Base-by-base conservation (phyloP, 331 rosid genomes). In the Saraca asoca region DNA sequence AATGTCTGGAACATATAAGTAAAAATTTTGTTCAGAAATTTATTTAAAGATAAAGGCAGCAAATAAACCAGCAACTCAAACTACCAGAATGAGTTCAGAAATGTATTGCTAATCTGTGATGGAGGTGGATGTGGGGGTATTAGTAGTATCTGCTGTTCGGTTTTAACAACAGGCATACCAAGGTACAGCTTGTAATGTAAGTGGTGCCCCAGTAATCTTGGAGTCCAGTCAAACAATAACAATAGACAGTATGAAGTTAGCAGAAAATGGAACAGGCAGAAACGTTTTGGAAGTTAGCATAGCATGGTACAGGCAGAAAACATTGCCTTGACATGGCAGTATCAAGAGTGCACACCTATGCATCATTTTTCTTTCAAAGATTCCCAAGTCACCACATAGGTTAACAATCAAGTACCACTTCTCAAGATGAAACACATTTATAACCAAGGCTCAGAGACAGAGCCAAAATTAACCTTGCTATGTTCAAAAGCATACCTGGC, bases 401-500 rank as follows among this genome's bases (percentile, higher is more conserved):
- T 16, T 53, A 49, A 65, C 44, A 5, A 24, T 11, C 69, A 44
- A 57, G 53, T 58, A 64, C 16, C 61, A 69, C 29, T 42, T 41
- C 59, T 66, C 19, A 34, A 34, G 34, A 51, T 37, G 29, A 35
- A 51, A 51, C 14, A 58, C 9, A 19, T 17, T 13, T 11, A 65
- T 51, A 44, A 42, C 54, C 55, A 63, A 68, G 17, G 70, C 64
- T 14, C 57, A 66, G 57, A 59, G 68, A 12, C 51, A 24, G 46
- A 45, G 61, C 34, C 42, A 38, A 59, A 52, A 24, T 24, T 24
- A 24, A 24, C 14, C 53, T 12, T 29, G 69, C 7, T 62, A 64
- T 39, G 20, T 68, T 68, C 63, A 29, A 68, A 61, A 33, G n/a
- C 42, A 65, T 83, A 91, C 98, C 98, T 43, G 89, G 85, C 60